Evolutionary conservation across 345 rosid genomes (phyloP).

Genomic region (Eucalyptus tenuipes): DNA sequence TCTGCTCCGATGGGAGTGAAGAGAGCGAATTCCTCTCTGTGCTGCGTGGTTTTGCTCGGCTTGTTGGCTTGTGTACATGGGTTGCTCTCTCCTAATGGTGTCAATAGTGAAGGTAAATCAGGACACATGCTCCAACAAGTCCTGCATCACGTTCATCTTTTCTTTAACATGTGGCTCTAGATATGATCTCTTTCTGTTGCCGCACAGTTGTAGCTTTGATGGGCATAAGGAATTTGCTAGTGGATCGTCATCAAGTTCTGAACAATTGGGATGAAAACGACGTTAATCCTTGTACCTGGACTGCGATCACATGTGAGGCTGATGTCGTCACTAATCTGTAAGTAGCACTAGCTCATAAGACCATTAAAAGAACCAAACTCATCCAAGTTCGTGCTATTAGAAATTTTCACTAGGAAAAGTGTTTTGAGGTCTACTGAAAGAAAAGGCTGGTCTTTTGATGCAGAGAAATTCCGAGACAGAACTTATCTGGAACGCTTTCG

Average conservation of each 20-base stretch:
- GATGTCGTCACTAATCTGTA: conserved; percentile 58
- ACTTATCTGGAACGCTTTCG: conserved; percentile 59
- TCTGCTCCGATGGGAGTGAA: conserved; percentile 15
- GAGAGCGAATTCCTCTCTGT: conserved; percentile 6
- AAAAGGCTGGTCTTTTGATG: neutral
- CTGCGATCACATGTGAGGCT: conserved; percentile 58
- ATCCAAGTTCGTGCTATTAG: neutral
- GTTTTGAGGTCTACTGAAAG: neutral
- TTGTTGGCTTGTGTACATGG: conserved; percentile 34
- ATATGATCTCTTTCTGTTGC: neutral
- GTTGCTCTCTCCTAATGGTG: conserved; percentile 60
- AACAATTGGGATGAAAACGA: conserved; percentile 61
- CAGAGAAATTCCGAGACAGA: conserved; percentile 86
- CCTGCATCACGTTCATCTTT: neutral
- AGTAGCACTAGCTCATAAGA: conserved; percentile 10
- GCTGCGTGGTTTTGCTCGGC: conserved; percentile 17
- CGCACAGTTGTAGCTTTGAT: conserved; percentile 67
- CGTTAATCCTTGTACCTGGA: conserved; percentile 93
- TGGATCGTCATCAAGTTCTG: conserved; percentile 62
- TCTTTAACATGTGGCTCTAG: neutral
- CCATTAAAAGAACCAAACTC: neutral
- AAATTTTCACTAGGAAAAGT: neutral
- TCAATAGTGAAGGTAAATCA: conserved; percentile 65
- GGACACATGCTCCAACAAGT: neutral
- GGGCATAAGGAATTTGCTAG: conserved; percentile 27